Base-by-base conservation (phyloP, 768 basidiomycete species). In the Trametes coccinea region DNA sequence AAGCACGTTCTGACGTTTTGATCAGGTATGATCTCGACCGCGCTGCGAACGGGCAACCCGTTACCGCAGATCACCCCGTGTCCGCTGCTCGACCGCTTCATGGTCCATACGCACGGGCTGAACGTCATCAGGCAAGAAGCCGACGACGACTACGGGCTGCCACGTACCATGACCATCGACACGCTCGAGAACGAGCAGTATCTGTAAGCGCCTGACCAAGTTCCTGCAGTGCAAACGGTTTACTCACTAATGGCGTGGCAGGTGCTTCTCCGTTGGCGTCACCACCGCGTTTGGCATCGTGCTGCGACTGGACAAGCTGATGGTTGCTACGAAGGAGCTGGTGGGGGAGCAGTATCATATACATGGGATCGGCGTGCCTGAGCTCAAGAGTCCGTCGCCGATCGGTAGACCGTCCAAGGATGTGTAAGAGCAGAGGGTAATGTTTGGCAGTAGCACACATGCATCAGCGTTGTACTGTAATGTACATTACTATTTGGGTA, bases 321-420 rank as follows among this genome's bases (percentile, higher is more conserved):
- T 94, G 85, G 69, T 92, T 2, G 90, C 90, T 2, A 84, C 85
- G 14, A 95, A 95, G 71, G 90, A 93, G 72, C 77, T 94, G 47
- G 90, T 94, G 1, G 92, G 92, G 2, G 92, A 94, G 71, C 88
- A 90, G 66, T 92, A 89, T 70, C 89, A 93, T 69, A 89, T 93
- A n/a, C 82, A 87, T 60, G 89, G 89, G 0, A 73, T 90, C 14
- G 86, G 82, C 22, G 54, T 67, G 27, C 61, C 64, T 2, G 66
- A 65, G 41, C 57, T 49, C 10, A 49, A 37, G 53, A 59, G 48
- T 46, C 17, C 48, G 29, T n/a, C 60, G 5, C 0, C 37, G 17
- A 34, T 40, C 14, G 22, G 43, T 7, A 29, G 60, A 16, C 60
- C 60, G 7, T 51, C 60, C 27, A 61, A 61, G 43, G 60, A 61